Percentiles rank a stretch among this genome's conserved stretches.
Evolutionary conservation across 305 asterid species (phyloP).

Genomic region (Stenogyne calaminthoides): DNA sequence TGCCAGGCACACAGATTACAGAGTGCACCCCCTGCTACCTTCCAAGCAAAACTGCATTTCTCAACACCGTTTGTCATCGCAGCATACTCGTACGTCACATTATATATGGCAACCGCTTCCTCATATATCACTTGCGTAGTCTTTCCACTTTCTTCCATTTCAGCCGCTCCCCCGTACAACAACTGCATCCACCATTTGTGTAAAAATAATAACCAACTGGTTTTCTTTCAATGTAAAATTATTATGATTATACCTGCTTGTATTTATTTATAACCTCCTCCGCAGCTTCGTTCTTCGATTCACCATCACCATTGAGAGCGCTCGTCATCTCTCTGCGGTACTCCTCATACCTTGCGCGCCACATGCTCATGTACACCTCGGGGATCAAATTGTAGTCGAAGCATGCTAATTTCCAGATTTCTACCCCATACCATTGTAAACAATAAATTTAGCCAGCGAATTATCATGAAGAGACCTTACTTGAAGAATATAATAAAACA

Average conservation of each 20-base stretch:
- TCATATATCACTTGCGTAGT: slow-evolving; percentile 36
- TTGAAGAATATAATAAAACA: background rate
- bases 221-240: background rate
- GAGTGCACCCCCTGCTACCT: slow-evolving; percentile 69
- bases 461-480: background rate
- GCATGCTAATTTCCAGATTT: slow-evolving; percentile 55
- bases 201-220: background rate
- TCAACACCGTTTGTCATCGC: background rate
- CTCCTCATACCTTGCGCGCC: slow-evolving; percentile 43
- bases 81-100: slow-evolving; percentile 49
- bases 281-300: slow-evolving; percentile 46
- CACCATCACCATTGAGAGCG: slow-evolving; percentile 40
- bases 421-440: slow-evolving; percentile 32
- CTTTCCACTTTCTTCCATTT: slow-evolving; percentile 52
- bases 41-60: slow-evolving; percentile 79
- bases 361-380: slow-evolving; percentile 32
- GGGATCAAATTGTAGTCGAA: slow-evolving; percentile 35
- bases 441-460: background rate
- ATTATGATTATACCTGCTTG: slow-evolving; percentile 58
- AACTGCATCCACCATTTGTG: slow-evolving; percentile 44
- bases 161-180: slow-evolving; percentile 66
- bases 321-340: slow-evolving; percentile 56
- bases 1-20: slow-evolving; percentile 40
- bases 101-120: slow-evolving; percentile 75
- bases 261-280: slow-evolving; percentile 57